Evolutionary conservation across 78 protist species (phyloP).

Genomic region (Acrasis kona): DNA sequence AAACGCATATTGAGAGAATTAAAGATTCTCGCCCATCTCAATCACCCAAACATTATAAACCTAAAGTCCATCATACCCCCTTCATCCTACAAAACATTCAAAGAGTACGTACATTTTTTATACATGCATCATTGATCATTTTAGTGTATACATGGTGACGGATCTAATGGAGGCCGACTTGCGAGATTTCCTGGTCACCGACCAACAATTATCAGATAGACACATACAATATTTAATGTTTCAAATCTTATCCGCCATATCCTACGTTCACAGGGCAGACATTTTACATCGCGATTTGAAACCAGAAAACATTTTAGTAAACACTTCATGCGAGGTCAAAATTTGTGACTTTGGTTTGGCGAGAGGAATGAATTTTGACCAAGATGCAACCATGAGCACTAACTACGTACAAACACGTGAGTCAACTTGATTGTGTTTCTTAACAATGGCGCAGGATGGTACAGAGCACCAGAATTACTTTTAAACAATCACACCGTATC

Average conservation of each 20-base stretch:
- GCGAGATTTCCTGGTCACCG: conserved; percentile 73
- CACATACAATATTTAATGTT: conserved; percentile 91
- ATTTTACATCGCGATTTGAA: conserved; percentile 90
- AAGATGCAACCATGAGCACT: too few species aligned
- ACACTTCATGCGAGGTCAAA: conserved; percentile 86
- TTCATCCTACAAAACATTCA: too few species aligned
- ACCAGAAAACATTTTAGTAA: conserved; percentile 82
- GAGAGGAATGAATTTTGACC: too few species aligned
- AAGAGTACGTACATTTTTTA: too few species aligned
- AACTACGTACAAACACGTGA: too few species aligned
- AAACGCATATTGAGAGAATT: too few species aligned
- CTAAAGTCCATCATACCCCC: too few species aligned
- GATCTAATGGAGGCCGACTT: conserved; percentile 96
- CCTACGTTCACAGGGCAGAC: conserved; percentile 87
- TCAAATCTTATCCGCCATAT: conserved; percentile 83
- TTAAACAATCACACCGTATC: conserved; percentile 23
- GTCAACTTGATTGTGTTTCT: too few species aligned
- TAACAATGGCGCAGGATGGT: too few species aligned
- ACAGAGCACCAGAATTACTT: conserved; percentile 67
- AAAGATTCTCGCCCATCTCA: too few species aligned
- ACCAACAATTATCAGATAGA: conserved; percentile 76
- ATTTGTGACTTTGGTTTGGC: conserved; percentile 64
- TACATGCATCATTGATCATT: too few species aligned
- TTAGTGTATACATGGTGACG: conserved; percentile 74
- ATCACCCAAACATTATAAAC: too few species aligned